Evolutionary conservation across 2,329 filamentous ascomycete genomes (phyloP).

Genomic region (Trichoderma polysporum): DNA sequence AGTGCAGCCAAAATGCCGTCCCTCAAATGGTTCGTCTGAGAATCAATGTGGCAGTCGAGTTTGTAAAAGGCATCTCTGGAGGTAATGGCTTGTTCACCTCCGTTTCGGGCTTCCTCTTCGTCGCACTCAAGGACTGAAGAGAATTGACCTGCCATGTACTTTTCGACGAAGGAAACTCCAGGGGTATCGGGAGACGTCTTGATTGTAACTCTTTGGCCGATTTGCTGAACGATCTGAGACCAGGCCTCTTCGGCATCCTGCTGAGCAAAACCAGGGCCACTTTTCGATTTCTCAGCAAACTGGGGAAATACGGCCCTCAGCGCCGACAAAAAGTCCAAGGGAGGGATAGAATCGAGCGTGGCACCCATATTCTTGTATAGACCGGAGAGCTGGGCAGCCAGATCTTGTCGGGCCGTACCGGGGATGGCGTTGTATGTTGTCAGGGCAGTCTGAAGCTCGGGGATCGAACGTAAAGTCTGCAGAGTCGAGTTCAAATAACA

Average conservation of each 20-base stretch:
- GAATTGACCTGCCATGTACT: constrained; percentile 84
- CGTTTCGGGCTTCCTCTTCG: constrained; percentile 72
- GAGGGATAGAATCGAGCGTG: constrained; percentile 84
- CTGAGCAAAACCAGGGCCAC: constrained; percentile 85
- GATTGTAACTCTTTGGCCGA: constrained; percentile 74
- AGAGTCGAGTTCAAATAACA: constrained; percentile 98
- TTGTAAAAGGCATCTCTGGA: constrained; percentile 80
- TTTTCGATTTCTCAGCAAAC: constrained; percentile 85
- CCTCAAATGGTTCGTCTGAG: constrained; percentile 80
- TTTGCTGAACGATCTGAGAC: constrained; percentile 87
- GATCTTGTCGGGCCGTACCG: constrained; percentile 56
- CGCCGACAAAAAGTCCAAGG: constrained; percentile 77
- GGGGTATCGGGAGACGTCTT: constrained; percentile 50
- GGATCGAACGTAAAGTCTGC: constrained; percentile 85
- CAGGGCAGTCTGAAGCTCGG: constrained; percentile 83
- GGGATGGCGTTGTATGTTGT: constrained; percentile 50
- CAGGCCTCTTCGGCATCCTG: constrained; percentile 98
- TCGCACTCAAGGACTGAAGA: constrained; percentile 79
- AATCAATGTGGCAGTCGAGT: constrained; percentile 92
- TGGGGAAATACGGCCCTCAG: constrained; percentile 82
- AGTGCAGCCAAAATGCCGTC: constrained; percentile 84
- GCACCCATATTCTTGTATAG: constrained; percentile 87
- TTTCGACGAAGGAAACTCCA: constrained; percentile 76
- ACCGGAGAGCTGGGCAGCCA: constrained; percentile 74
- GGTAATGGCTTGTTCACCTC: constrained; percentile 67